Conservation (phyloP, 257 asterid species). For the Solanum raphanifolium region DNA sequence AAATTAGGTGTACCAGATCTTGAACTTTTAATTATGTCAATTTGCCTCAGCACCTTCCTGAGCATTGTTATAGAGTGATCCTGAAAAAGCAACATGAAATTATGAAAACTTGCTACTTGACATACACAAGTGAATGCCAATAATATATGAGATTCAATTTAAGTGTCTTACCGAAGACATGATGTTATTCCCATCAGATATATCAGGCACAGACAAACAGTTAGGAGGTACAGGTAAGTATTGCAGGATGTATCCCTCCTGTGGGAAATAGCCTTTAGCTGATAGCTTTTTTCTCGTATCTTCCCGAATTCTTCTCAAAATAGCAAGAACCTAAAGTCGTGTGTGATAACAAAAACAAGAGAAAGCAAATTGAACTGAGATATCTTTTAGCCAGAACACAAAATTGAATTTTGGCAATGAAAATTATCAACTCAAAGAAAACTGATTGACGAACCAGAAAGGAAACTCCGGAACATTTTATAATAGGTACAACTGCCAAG, state of each 20-base stretch:
- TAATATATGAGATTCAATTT: not conserved
- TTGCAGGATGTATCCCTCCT: slow-evolving; percentile 79
- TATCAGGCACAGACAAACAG: slow-evolving; percentile 89
- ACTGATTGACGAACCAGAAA: not conserved
- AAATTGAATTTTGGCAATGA: not conserved
- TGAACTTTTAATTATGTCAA: slow-evolving; percentile 74
- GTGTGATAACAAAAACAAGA: not conserved
- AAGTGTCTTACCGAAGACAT: slow-evolving; percentile 71
- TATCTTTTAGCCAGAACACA: not conserved
- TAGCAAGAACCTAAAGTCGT: slow-evolving; percentile 45
- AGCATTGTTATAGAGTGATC: slow-evolving; percentile 83
- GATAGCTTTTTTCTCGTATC: slow-evolving; percentile 60
- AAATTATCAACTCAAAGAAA: not conserved
- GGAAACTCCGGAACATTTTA: not conserved
- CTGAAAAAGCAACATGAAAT: slow-evolving; percentile 31
- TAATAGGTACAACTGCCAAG: not conserved
- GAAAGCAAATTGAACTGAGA: not conserved
- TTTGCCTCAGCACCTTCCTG: slow-evolving; percentile 74
- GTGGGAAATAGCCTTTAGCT: slow-evolving; percentile 66
- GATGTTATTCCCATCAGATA: slow-evolving; percentile 84
- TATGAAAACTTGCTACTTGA: not conserved
- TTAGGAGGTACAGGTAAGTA: slow-evolving; percentile 93
- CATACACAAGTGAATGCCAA: slow-evolving; percentile 14
- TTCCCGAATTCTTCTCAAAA: slow-evolving; percentile 48
- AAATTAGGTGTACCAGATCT: slow-evolving; percentile 89